Evolutionary conservation across 2,329 filamentous ascomycete species (phyloP), one percentile per base, ranked within the genome.

Genomic region (Graphiopsis chlorocephala): DNA sequence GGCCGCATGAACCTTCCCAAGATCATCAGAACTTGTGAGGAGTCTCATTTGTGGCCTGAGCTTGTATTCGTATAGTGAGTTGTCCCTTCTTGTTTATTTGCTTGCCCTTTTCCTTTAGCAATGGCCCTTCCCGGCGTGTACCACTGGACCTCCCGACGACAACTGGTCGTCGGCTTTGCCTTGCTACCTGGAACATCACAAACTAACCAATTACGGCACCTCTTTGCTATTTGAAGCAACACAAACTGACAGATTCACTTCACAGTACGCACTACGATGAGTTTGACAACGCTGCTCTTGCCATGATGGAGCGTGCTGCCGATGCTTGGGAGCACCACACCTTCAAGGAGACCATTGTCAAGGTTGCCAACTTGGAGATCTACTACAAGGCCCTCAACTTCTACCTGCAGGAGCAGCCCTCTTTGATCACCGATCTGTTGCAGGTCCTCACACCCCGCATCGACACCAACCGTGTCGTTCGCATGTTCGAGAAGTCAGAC

Each of bases 281-380:
- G 77, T 97, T 90, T 79, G 96, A 99, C 80, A 98, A 99, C 75
- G 95, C 95, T 52, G 93, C 93, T 56, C 85, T 99, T 63, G 92
- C 95, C 20, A 97, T 99, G 83, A 99, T 99, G 87, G 95, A 99
- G 83, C 92, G 93, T 71, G 91, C 95, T 14, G 90, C 96, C 70
- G 96, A 98, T 83, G 93, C 95, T 1, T 99, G 95, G 95, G 96
- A 99, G 78, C 95, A 99, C 81, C 93, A 97, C 78, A 95, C 96
- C 57, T 99, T 99, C 88, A 99, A 99, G 85, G 96, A 99, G 76
- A 98, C 96, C 60, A 85, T 97, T 64, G 88, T 97, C 81, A 99
- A 99, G 86, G 94, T 97, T 70, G 92, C 93, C 74, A 99, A 99
- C 81, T 82, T 99, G 74, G 96, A 99, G 80, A 99, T 99, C 73